Percentiles rank a stretch among this genome's conserved stretches.
Conservation (phyloP, 2,329 filamentous ascomycete species). For the Trichoderma atrobrunneum region DNA sequence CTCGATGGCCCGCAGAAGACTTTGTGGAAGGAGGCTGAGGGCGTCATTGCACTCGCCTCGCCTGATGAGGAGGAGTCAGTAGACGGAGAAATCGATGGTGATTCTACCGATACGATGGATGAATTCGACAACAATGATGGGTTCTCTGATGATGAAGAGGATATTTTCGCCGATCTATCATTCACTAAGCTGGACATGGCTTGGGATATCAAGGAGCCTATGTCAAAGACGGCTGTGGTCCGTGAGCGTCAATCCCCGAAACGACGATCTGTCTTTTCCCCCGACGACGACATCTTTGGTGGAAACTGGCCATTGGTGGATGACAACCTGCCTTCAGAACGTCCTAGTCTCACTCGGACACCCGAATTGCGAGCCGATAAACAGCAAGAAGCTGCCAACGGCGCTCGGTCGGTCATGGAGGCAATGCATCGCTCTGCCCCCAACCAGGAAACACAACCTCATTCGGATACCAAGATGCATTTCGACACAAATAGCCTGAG, state of each 20-base stretch:
- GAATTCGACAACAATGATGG: slow-evolving; percentile 41
- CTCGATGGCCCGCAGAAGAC: slow-evolving; percentile 55
- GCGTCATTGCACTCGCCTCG: slow-evolving; percentile 80
- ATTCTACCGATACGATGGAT: slow-evolving; percentile 41
- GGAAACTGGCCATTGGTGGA: slow-evolving; percentile 46
- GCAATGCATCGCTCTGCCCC: slow-evolving; percentile 56
- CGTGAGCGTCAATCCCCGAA: slow-evolving; percentile 52
- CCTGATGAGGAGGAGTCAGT: slow-evolving; percentile 50
- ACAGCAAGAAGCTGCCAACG: slow-evolving; percentile 43
- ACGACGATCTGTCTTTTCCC: slow-evolving; percentile 61
- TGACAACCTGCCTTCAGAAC: slow-evolving; percentile 33
- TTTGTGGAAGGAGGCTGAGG: slow-evolving; percentile 79
- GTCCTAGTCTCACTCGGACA: slow-evolving; percentile 42
- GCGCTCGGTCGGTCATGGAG: slow-evolving; percentile 58
- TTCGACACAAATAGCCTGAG: slow-evolving; percentile 69
- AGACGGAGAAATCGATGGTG: slow-evolving; percentile 38
- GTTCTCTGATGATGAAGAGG: slow-evolving; percentile 41
- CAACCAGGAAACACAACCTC: slow-evolving; percentile 37
- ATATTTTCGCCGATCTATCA: slow-evolving; percentile 47
- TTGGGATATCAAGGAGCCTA: slow-evolving; percentile 42
- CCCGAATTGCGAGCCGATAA: slow-evolving; percentile 32
- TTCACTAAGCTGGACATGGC: slow-evolving; percentile 44
- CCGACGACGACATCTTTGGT: slow-evolving; percentile 66
- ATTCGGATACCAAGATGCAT: slow-evolving; percentile 49
- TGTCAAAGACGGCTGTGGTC: slow-evolving; percentile 51